Percentiles rank a stretch among this genome's conserved stretches.
Conservation (phyloP, 768 basidiomycete species). For the Rhizopogon vesiculosus region DNA sequence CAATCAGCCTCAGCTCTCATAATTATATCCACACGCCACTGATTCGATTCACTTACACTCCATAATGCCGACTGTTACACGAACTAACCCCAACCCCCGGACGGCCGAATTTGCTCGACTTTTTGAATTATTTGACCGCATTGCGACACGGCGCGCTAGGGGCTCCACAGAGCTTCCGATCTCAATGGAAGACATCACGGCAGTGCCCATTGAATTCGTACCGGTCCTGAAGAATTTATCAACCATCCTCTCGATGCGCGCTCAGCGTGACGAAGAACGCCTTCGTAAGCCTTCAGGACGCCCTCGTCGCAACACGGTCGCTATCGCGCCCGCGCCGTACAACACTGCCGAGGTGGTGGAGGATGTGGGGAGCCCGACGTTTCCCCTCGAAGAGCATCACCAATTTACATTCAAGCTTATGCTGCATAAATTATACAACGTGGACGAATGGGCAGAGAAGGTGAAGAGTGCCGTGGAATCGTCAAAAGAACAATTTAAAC, state of each 20-base stretch:
- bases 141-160: conserved; percentile 40
- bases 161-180: conserved; percentile 14
- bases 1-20: neutral
- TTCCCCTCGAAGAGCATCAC: conserved; percentile 38
- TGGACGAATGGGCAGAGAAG: conserved; percentile 55
- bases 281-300: conserved; percentile 3
- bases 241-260: conserved; percentile 27
- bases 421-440: conserved; percentile 59
- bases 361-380: conserved; percentile 30
- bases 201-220: conserved; percentile 23
- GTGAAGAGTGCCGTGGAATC: conserved; percentile 48
- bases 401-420: conserved; percentile 65
- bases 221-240: conserved; percentile 35
- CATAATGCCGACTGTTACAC: conserved; percentile 14
- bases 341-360: conserved; percentile 16
- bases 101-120: conserved; percentile 50
- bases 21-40: neutral
- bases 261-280: conserved; percentile 21
- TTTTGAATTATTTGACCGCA: conserved; percentile 48
- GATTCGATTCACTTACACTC: conserved; percentile 3
- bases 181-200: conserved; percentile 25
- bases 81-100: conserved; percentile 33
- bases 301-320: conserved; percentile 19
- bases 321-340: conserved; percentile 13
- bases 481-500: conserved; percentile 53